phyloP scores from a whole-genome alignment of 2,329 filamentous ascomycete genomes.

The Colletotrichum scovillei region DNA sequence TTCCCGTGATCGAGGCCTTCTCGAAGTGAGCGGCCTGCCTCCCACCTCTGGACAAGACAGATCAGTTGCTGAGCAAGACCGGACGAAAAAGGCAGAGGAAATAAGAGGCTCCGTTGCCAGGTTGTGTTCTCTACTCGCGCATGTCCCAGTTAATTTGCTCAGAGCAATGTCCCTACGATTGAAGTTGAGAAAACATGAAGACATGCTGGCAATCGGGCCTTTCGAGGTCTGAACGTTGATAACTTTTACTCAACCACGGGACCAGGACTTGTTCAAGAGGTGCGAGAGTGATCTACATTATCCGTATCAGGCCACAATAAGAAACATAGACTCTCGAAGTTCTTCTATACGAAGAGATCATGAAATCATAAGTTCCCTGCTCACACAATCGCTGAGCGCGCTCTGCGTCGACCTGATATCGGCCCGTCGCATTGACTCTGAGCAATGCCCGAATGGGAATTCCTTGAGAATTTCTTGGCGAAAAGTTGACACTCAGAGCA shows the following conservation, averaged over 20 bases:
- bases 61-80: not conserved
- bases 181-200: not conserved
- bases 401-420: not conserved
- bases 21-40: not conserved
- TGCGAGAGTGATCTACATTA: not conserved
- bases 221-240: not conserved
- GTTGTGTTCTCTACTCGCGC: not conserved
- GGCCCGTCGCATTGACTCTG: conserved; percentile 1
- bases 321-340: not conserved
- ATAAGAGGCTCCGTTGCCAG: not conserved
- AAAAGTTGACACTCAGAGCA: not conserved
- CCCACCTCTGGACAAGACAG: not conserved
- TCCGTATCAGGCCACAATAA: not conserved
- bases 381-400: not conserved
- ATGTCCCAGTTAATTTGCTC: not conserved
- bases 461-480: not conserved
- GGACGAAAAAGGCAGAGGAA: not conserved
- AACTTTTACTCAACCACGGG: not conserved
- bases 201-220: not conserved
- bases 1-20: no score
- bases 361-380: not conserved
- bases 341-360: not conserved
- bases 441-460: not conserved
- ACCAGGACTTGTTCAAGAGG: not conserved
- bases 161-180: not conserved